These are phyloP conservation scores for Ganoderma meredithae DNA, from an alignment of 1,284 basidiomycete species.

Conservation along the genomic window DNA sequence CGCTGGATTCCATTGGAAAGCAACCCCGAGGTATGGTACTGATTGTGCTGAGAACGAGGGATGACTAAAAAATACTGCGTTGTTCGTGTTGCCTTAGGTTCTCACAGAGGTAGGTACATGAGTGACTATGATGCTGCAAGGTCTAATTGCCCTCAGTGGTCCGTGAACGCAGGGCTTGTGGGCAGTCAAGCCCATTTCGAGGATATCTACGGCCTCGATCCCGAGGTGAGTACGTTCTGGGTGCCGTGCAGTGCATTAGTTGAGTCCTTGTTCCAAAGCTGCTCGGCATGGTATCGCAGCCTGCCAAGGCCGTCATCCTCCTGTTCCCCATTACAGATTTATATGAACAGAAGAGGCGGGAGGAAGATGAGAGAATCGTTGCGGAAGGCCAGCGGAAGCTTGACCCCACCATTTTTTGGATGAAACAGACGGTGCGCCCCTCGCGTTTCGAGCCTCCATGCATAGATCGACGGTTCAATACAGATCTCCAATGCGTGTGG, in stretches of 20 bases:
- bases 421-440: slow-evolving; percentile 76
- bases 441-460: background rate
- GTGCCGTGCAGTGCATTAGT: background rate
- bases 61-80: background rate
- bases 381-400: slow-evolving; percentile 56
- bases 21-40: slow-evolving; percentile 27
- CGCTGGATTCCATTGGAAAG: slow-evolving; percentile 33
- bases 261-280: slow-evolving; percentile 51
- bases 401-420: slow-evolving; percentile 72
- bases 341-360: slow-evolving; percentile 57
- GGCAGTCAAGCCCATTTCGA: slow-evolving; percentile 66
- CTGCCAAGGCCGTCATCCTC: slow-evolving; percentile 82
- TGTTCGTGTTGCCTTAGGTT: slow-evolving; percentile 14
- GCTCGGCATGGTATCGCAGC: slow-evolving; percentile 70
- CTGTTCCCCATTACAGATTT: slow-evolving; percentile 77
- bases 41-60: background rate
- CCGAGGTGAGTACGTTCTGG: slow-evolving; percentile 54
- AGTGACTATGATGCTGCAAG: background rate
- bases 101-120: slow-evolving; percentile 17
- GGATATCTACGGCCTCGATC: slow-evolving; percentile 86
- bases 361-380: slow-evolving; percentile 63
- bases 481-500: slow-evolving; percentile 91
- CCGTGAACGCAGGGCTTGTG: slow-evolving; percentile 75
- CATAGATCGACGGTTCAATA: slow-evolving; percentile 7
- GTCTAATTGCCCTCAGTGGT: slow-evolving; percentile 64